phyloP scores from a whole-genome alignment of 2,329 filamentous ascomycete species.

The Neofusicoccum ribis region DNA sequence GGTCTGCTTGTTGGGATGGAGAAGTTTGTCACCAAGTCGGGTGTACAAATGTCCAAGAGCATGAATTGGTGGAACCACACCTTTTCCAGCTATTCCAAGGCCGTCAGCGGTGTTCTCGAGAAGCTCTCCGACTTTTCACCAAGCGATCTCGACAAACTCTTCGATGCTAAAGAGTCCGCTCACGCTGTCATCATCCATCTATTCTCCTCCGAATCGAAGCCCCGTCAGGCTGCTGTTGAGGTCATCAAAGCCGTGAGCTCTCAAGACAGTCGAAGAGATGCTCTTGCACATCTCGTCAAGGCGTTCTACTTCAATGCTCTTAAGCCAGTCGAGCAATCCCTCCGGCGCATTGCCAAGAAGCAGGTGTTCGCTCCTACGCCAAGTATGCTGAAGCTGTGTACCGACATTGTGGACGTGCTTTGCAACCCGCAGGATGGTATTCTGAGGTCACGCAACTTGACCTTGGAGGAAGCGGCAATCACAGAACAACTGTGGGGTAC shows the following conservation, averaged over 20 bases:
- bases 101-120: slow-evolving; percentile 73
- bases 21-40: slow-evolving; percentile 55
- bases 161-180: slow-evolving; percentile 66
- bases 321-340: slow-evolving; percentile 56
- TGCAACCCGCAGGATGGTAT: slow-evolving; percentile 64
- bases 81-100: slow-evolving; percentile 61
- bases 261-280: slow-evolving; percentile 63
- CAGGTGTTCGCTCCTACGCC: slow-evolving; percentile 61
- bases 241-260: slow-evolving; percentile 80
- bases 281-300: slow-evolving; percentile 61
- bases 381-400: slow-evolving; percentile 61
- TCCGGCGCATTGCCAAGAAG: slow-evolving; percentile 56
- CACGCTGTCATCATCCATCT: slow-evolving; percentile 76
- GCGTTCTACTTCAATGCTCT: slow-evolving; percentile 59
- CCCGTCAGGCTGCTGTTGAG: slow-evolving; percentile 78
- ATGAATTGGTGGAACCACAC: slow-evolving; percentile 77
- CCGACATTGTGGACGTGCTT: slow-evolving; percentile 63
- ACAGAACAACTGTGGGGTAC: slow-evolving; percentile 79
- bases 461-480: slow-evolving; percentile 62
- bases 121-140: slow-evolving; percentile 74
- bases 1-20: slow-evolving; percentile 73
- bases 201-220: slow-evolving; percentile 75
- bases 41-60: slow-evolving; percentile 46
- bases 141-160: slow-evolving; percentile 68
- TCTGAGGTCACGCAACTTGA: slow-evolving; percentile 60